phyloP scores from a whole-genome alignment of 306 rosid species.

The Vigna trinervia region DNA sequence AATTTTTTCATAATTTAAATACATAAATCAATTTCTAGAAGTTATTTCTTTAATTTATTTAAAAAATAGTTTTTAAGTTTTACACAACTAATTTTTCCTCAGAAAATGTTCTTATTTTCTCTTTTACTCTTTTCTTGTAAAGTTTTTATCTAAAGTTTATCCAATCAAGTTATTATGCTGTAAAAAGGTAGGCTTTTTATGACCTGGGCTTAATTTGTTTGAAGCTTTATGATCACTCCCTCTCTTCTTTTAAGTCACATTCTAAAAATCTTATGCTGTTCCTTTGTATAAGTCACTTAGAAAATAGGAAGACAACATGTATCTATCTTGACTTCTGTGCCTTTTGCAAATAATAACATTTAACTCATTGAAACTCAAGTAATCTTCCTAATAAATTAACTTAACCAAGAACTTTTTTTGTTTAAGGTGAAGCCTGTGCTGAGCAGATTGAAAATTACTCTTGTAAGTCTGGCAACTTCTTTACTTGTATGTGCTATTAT shows the following conservation, averaged over 20 bases:
- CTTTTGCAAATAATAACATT: not conserved
- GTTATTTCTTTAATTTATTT: no score
- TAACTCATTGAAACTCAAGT: not conserved
- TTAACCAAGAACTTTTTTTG: conserved; percentile 1
- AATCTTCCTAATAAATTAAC: conserved; percentile 12
- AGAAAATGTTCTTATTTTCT: no score
- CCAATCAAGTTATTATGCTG: not conserved
- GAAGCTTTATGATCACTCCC: not conserved
- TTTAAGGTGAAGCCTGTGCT: conserved; percentile 91
- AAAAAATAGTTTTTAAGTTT: not conserved
- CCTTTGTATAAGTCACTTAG: not conserved
- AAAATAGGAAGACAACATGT: not conserved
- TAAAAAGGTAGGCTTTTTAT: conserved; percentile 11
- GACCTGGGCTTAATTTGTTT: conserved; percentile 4
- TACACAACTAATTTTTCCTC: no score
- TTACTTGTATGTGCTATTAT: conserved; percentile 60
- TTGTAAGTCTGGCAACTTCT: conserved; percentile 66
- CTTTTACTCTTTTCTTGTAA: no score
- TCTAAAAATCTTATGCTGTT: not conserved
- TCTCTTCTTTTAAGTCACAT: not conserved
- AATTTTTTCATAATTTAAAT: no score
- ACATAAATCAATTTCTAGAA: no score
- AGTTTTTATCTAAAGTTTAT: no score
- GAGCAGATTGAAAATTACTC: conserved; percentile 73
- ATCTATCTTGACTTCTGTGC: not conserved